Base-by-base conservation (phyloP, 176 grass and related monocot genomes). In the Triticum dicoccoides region DNA sequence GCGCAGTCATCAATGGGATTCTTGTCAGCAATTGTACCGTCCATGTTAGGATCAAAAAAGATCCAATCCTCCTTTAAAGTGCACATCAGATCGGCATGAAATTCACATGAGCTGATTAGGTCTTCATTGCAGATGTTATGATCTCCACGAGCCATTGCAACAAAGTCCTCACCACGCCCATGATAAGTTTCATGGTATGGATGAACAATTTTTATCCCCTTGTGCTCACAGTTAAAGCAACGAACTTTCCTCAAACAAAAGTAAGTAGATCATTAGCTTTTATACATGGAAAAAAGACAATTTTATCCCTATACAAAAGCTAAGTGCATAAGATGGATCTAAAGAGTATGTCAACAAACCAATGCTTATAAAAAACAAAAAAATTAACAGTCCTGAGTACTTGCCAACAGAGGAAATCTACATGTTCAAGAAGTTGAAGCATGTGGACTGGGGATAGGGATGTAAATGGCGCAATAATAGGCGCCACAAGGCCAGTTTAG, bases 21-120 rank as follows among this genome's bases (percentile, higher is more conserved):
- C 37, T 4, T 25, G 11, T 14, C 15, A 33, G 70, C 71, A 23
- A 74, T 47, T 29, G 18, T 21, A 3, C 17, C 10, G 11, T 84
- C 38, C 25, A 64, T 25, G 68, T n/a, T 64, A 8, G 24, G 24
- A 33, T 84, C 56, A 15, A 64, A 84, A 42, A 63, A 63, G 3
- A 84, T 84, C 82, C 82, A 75, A 23, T 84, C 56, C 37, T 84
- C 82, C 23, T 68, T 24, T 15, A 78, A 20, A 2, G 21, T 77
- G 83, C 30, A 69, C 63, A 39, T 66, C 62, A 18, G 8, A 11
- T 58, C 21, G 27, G 52, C 47, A 83, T 41, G 2, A 2, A 15
- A 70, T 7, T 82, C 30, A 5, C 8, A 25, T 12, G 80, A 12
- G 3, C 30, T 39, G 35, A 82, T 71, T 4, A 71, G 5, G 6